These are phyloP conservation scores for Corinectria fuckeliana DNA, from an alignment of 2,329 filamentous ascomycete genomes.

Conservation along the genomic window DNA sequence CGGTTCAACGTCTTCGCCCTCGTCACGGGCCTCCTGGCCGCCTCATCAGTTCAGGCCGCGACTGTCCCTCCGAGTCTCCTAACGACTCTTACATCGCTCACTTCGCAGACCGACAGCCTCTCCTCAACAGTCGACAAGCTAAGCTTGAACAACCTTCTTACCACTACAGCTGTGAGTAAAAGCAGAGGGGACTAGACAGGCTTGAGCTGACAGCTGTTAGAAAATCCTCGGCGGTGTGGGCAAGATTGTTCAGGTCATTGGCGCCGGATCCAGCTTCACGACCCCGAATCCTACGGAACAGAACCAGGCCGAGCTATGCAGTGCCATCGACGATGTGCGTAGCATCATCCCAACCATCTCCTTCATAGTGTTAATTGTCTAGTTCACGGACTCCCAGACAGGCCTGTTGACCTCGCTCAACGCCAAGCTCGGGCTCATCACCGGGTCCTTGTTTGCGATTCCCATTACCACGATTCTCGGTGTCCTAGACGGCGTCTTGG, in stretches of 20 bases:
- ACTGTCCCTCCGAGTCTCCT: neutral
- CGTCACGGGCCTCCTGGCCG: constrained; percentile 23
- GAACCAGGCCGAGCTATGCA: neutral
- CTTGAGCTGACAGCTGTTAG: neutral
- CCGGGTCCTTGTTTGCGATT: neutral
- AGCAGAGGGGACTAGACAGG: no score
- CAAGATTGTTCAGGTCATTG: neutral
- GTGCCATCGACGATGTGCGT: neutral
- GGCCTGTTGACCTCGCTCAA: neutral
- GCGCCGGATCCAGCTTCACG: neutral
- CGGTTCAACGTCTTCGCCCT: constrained; percentile 28
- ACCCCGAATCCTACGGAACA: neutral
- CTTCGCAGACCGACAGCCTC: neutral
- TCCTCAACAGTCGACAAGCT: neutral
- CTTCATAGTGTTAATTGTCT: neutral
- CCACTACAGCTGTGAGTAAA: neutral
- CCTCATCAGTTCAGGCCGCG: constrained; percentile 16
- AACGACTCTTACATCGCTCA: neutral
- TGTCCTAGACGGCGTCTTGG: neutral
- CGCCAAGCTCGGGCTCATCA: neutral
- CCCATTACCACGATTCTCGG: neutral
- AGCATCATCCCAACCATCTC: no score
- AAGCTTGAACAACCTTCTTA: neutral
- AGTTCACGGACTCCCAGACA: neutral
- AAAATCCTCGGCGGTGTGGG: neutral